These are phyloP conservation scores for Boletus huronensis DNA, from an alignment of 768 basidiomycete genomes.

Conservation along the genomic window DNA sequence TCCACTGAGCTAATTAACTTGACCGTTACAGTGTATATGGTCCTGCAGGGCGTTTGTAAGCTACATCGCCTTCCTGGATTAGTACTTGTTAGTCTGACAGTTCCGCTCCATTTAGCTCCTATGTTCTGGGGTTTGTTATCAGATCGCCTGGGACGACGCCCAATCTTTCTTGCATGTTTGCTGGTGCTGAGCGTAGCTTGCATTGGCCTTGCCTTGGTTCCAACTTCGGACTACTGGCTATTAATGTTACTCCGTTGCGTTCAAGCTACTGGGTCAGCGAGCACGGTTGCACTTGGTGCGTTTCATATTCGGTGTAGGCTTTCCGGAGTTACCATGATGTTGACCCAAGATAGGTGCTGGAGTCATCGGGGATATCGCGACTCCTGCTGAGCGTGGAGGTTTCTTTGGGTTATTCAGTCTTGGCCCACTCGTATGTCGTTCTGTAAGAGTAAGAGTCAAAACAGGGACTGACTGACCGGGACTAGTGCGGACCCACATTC, in stretches of 20 bases:
- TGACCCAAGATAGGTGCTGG: constrained; percentile 52
- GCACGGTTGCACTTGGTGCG: constrained; percentile 69
- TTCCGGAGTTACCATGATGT: background rate
- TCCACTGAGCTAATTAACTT: constrained; percentile 73
- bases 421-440: constrained; percentile 53
- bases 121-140: constrained; percentile 63
- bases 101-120: constrained; percentile 39
- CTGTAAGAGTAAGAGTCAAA: background rate
- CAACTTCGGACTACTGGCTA: constrained; percentile 68
- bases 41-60: constrained; percentile 47
- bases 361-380: constrained; percentile 74
- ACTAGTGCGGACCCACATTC: constrained; percentile 52
- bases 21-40: constrained; percentile 63
- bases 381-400: constrained; percentile 67
- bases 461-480: background rate
- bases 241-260: constrained; percentile 76
- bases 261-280: constrained; percentile 77
- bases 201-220: constrained; percentile 54
- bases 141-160: constrained; percentile 61
- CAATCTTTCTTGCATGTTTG: constrained; percentile 60
- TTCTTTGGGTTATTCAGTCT: constrained; percentile 66
- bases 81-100: background rate
- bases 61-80: background rate
- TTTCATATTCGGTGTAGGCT: background rate
- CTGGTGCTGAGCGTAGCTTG: constrained; percentile 62